Evolutionary conservation across 2,329 filamentous ascomycete species (phyloP).

Genomic region (Colletotrichum orbiculare): DNA sequence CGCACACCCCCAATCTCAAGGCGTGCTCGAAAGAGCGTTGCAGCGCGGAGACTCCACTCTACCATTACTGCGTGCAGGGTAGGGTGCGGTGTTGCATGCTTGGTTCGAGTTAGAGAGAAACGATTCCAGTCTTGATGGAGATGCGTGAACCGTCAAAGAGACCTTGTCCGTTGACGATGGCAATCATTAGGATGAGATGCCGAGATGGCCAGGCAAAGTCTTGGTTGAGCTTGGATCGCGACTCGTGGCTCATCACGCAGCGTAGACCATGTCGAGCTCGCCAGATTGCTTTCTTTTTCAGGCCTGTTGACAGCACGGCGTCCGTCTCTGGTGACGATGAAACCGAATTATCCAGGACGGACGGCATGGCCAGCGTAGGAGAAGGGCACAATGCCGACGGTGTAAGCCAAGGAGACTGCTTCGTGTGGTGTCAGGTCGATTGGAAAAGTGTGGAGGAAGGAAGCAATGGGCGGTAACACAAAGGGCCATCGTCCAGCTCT

Average conservation of each 20-base stretch:
- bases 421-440: slow-evolving; percentile 24
- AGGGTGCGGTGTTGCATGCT: neutral
- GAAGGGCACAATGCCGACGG: slow-evolving; percentile 15
- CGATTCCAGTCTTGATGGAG: neutral
- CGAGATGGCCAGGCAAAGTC: slow-evolving; percentile 14
- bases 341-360: slow-evolving; percentile 1
- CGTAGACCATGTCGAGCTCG: no score
- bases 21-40: slow-evolving; percentile 24
- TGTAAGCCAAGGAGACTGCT: slow-evolving; percentile 31
- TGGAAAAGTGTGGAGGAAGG: slow-evolving; percentile 32
- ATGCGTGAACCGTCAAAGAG: slow-evolving; percentile 5
- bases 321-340: neutral
- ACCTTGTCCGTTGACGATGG: slow-evolving; percentile 13
- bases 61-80: neutral
- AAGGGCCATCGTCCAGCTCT: slow-evolving; percentile 13
- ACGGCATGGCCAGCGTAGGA: slow-evolving; percentile 11
- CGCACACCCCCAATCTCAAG: slow-evolving; percentile 24
- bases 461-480: slow-evolving; percentile 16
- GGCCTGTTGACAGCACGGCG: slow-evolving; percentile 15
- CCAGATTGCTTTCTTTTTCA: neutral
- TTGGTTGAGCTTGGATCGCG: slow-evolving; percentile 20
- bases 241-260: slow-evolving; percentile 16
- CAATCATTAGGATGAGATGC: slow-evolving; percentile 16
- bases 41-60: slow-evolving; percentile 26
- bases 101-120: slow-evolving; percentile 8